Evolutionary conservation across 1,284 basidiomycete genomes (phyloP), one percentile per base, ranked within the genome.

Genomic region (Ceratobasidium sp.): DNA sequence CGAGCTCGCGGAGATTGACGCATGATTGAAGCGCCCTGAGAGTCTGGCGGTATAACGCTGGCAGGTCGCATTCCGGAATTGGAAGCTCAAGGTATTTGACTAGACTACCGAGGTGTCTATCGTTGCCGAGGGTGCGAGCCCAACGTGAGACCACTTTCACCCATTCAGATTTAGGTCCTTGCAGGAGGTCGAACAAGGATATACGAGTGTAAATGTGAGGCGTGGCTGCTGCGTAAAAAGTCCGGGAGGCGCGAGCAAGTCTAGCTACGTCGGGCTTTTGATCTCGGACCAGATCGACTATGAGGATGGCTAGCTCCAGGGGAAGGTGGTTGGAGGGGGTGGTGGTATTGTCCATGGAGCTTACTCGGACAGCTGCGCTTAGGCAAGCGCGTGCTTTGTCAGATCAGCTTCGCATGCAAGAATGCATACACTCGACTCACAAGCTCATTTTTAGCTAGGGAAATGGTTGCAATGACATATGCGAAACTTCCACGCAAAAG

Each of bases 51-150:
- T 52, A 65, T 12, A 53, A 29, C 27, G 31, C 62, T 3, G 62
- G 62, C 10, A 65, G 27, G 8, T 65, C 62, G 25, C 31, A 53
- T 49, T 65, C 62, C 3, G 62, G 62, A 15, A 65, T 53, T 65
- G 62, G 15, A 65, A 32, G n/a, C 29, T 38, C 31, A 65, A 20
- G 10, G 34, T 65, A n/a, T 27, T 65, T 50, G 15, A 65, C 62
- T 35, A 15, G 20, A 20, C 8, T 25, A 13, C 49, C 62, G 25
- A 65, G 62, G 6, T 22, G 8, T 34, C 17, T 43, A 27, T 52
- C 53, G 1, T 4, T 13, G 5, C 17, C 53, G 17, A 65, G 38
- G 17, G 62, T 65, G 29, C 62, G 62, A 53, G 49, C 32, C 62
- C 62, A 65, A 40, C 52, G 35, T 5, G 27, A 12, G 12, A 54